Evolutionary conservation across 768 basidiomycete species (phyloP).

Genomic region (Termitomyces sp.): DNA sequence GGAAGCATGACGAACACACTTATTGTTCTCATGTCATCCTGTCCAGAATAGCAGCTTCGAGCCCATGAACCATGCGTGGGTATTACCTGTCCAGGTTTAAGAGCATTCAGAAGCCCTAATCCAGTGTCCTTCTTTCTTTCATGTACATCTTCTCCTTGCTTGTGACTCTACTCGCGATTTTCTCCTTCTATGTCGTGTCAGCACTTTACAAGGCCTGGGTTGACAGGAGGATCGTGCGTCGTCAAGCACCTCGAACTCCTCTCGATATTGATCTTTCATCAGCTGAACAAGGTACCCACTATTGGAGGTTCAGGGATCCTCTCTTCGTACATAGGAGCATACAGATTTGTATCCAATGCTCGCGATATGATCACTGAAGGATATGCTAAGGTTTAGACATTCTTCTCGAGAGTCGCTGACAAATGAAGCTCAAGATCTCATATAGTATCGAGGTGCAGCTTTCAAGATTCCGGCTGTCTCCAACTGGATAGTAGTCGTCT

Average conservation of each 20-base stretch:
- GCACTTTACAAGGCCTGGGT: constrained; percentile 4
- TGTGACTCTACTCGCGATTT: background rate
- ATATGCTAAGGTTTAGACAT: constrained; percentile 20
- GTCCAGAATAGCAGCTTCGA: background rate
- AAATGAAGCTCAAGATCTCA: background rate
- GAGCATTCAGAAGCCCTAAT: background rate
- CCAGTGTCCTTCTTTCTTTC: background rate
- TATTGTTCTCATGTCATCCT: background rate
- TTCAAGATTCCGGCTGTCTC: constrained; percentile 35
- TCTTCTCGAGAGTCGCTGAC: background rate
- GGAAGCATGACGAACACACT: background rate
- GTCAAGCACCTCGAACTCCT: background rate
- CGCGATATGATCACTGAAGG: constrained; percentile 24
- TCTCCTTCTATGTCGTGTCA: background rate
- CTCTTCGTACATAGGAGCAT: constrained; percentile 24
- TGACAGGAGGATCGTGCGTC: background rate
- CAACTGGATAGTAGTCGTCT: constrained; percentile 25
- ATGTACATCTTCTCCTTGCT: background rate
- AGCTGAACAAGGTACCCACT: constrained; percentile 22
- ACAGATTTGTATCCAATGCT: constrained; percentile 18
- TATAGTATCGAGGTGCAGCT: constrained; percentile 11
- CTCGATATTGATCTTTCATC: background rate
- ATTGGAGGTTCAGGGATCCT: constrained; percentile 24
- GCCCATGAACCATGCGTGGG: background rate
- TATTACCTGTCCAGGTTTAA: background rate